Conservation (phyloP, 257 asterid species). For the Fraxinus cuspidata region DNA sequence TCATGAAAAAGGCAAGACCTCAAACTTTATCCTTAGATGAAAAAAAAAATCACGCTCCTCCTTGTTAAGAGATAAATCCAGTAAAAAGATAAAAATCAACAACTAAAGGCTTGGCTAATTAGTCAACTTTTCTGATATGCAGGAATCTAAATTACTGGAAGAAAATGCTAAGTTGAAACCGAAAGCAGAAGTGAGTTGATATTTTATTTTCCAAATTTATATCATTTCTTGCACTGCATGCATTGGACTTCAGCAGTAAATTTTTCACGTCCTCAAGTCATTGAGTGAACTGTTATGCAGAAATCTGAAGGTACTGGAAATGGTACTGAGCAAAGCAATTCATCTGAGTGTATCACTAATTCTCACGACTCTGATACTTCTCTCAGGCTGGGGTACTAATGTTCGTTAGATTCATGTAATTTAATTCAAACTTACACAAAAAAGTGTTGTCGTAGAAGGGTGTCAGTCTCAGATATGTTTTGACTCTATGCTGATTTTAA, state of each 20-base stretch:
- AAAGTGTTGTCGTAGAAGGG: background rate
- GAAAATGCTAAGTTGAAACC: conserved; percentile 57
- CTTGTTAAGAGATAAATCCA: too few species aligned
- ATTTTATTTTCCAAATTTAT: background rate
- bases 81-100: too few species aligned
- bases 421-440: background rate
- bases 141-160: conserved; percentile 59
- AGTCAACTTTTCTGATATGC: conserved; percentile 26
- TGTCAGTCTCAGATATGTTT: too few species aligned
- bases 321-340: conserved; percentile 39
- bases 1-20: conserved; percentile 60
- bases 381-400: conserved; percentile 70
- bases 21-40: background rate
- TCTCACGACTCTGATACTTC: conserved; percentile 45
- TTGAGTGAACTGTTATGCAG: conserved; percentile 11
- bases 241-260: too few species aligned
- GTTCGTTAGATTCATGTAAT: background rate
- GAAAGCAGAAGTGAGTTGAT: conserved; percentile 29
- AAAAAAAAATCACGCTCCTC: background rate
- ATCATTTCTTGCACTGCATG: background rate
- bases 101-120: too few species aligned
- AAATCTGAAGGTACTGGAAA: conserved; percentile 18
- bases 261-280: too few species aligned
- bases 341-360: conserved; percentile 42
- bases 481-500: background rate